phyloP scores from a whole-genome alignment of 169 alveolate genomes.

The Plasmodium gonderi region DNA sequence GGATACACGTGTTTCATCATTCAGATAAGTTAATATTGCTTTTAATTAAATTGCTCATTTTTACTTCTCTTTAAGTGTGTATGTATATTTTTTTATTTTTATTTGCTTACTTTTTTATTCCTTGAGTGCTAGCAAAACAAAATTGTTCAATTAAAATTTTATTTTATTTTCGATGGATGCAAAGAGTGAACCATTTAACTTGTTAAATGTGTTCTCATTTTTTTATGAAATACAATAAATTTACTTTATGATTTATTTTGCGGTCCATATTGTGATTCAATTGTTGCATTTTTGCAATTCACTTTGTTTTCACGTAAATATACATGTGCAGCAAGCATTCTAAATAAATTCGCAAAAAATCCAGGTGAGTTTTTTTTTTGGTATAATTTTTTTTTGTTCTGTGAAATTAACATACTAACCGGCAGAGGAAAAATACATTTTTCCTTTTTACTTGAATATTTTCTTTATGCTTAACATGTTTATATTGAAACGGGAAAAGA shows the following conservation, averaged over 20 bases:
- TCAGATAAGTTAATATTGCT: background rate
- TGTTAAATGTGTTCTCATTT: background rate
- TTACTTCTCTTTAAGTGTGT: background rate
- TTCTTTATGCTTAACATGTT: background rate
- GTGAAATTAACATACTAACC: background rate
- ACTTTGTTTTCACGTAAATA: background rate
- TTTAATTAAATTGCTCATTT: background rate
- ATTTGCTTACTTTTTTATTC: background rate
- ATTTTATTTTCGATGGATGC: background rate
- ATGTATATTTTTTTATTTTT: background rate
- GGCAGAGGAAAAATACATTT: background rate
- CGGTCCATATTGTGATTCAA: background rate
- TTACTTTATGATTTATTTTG: constrained; percentile 4
- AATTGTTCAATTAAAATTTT: background rate
- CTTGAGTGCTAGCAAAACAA: background rate
- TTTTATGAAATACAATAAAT: background rate
- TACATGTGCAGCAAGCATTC: background rate
- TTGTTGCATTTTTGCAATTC: background rate
- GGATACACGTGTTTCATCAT: background rate
- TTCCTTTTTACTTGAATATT: background rate
- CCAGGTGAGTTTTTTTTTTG: background rate
- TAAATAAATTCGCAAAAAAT: background rate
- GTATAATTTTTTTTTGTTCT: background rate
- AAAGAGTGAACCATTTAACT: constrained; percentile 2
- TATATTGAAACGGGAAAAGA: background rate